Evolutionary conservation across 306 rosid species (phyloP).

Genomic region (Trifolium dubium): DNA sequence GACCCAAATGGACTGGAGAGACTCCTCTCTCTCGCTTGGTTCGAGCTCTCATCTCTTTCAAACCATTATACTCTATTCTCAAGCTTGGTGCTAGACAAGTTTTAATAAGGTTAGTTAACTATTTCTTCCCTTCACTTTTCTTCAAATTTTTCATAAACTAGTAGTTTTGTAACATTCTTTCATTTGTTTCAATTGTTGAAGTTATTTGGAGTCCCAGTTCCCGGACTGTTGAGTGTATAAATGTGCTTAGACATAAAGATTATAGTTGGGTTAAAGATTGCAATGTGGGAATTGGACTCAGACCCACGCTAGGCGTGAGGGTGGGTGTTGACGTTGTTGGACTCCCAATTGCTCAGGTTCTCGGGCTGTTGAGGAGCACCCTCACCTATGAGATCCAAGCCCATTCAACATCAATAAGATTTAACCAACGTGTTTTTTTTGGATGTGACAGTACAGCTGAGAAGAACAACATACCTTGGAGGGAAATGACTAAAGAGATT

Average conservation of each 20-base stretch:
- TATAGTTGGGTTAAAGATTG: too few relatives aligned
- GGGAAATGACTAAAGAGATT: slow-evolving; percentile 57
- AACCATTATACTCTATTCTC: slow-evolving; percentile 67
- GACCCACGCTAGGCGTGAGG: too few relatives aligned
- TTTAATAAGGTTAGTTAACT: slow-evolving; percentile 57
- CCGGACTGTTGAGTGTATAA: too few relatives aligned
- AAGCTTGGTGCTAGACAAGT: slow-evolving; percentile 68
- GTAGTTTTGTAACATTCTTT: background rate
- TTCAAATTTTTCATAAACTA: background rate
- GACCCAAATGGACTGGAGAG: slow-evolving; percentile 62
- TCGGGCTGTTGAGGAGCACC: too few relatives aligned
- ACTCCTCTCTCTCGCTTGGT: slow-evolving; percentile 67
- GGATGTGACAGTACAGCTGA: slow-evolving; percentile 64
- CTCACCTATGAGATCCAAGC: too few relatives aligned
- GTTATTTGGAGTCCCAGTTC: too few relatives aligned
- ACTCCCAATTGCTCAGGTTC: too few relatives aligned
- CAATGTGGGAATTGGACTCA: too few relatives aligned
- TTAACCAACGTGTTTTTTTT: slow-evolving; percentile 28
- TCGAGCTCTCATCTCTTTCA: slow-evolving; percentile 58
- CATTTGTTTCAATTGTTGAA: slow-evolving; percentile 28
- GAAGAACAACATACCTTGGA: slow-evolving; percentile 75
- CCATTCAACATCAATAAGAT: too few relatives aligned
- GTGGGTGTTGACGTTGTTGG: too few relatives aligned
- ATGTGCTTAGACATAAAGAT: too few relatives aligned
- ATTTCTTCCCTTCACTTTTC: background rate